Evolutionary conservation across 768 basidiomycete genomes (phyloP), one percentile per base, ranked within the genome.

Genomic region (Rossbeevera mucosa): DNA sequence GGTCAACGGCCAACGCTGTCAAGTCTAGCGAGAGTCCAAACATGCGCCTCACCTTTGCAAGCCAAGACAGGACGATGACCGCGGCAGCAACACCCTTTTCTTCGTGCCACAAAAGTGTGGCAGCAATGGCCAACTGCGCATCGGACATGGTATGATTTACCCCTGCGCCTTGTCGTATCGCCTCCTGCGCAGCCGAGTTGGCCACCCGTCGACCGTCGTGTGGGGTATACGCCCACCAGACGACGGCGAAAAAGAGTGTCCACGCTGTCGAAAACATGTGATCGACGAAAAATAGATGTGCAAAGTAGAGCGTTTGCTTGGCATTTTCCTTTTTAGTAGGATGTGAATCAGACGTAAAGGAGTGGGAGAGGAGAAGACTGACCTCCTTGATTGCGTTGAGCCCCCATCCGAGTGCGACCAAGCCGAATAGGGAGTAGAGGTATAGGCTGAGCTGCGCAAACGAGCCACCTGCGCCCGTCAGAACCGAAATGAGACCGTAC

Each of bases 381-480:
- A 93, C 95, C 67, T 88, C 81, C 62, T 87, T 82, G 46, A 94
- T 82, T n/a, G 84, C 87, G 53, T 82, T 83, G 49, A 98, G 66
- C 26, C 93, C 95, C 93, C 94, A 96, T 2, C 79, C 78, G 21
- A 94, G 79, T 0, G 83, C 90, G 13, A 85, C 75, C 40, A 98
- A 80, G 36, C 85, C 91, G 22, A 86, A 67, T 51, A 88, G 85
- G 9, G 94, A 97, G 74, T 99, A 99, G 18, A 94, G 76, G 71
- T 98, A 98, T 64, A 95, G 78, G 68, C 85, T 89, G 54, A 97
- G 78, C 71, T 99, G 96, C 0, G 88, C 84, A 59, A 93, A 83
- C n/a, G 87, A 85, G n/a, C 88, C 87, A n/a, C 90, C 92, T 26
- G 90, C 86, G 18, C 94, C 94, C 1, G 88, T 88, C 53, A 94